phyloP scores from a whole-genome alignment of 768 basidiomycete species.

The Amanita exitialis region DNA sequence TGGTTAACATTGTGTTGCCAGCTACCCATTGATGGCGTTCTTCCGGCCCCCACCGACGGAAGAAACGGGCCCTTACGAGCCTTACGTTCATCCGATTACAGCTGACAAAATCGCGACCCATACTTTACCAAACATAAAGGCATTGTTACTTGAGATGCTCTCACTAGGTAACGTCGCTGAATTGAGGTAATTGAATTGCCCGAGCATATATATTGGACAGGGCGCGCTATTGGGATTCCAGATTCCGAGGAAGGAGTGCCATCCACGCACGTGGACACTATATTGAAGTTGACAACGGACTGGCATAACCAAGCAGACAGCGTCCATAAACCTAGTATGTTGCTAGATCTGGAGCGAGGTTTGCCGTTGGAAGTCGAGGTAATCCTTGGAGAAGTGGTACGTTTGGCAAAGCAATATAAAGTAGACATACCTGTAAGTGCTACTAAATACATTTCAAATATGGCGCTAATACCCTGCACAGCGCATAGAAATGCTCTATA shows the following conservation, averaged over 20 bases:
- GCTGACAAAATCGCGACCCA: slow-evolving; percentile 29
- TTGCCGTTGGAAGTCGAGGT: slow-evolving; percentile 60
- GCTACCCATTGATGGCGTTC: slow-evolving; percentile 37
- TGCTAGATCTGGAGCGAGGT: slow-evolving; percentile 43
- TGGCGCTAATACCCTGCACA: slow-evolving; percentile 12
- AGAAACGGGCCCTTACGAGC: slow-evolving; percentile 22
- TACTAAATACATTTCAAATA: neutral
- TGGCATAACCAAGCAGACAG: slow-evolving; percentile 32
- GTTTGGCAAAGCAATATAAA: slow-evolving; percentile 33
- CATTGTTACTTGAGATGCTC: slow-evolving; percentile 35
- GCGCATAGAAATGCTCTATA: slow-evolving; percentile 58
- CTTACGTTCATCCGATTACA: slow-evolving; percentile 30
- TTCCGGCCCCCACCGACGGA: slow-evolving; percentile 37
- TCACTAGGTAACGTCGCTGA: slow-evolving; percentile 22
- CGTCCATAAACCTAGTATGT: slow-evolving; percentile 49
- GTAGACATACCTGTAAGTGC: slow-evolving; percentile 42
- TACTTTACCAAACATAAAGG: slow-evolving; percentile 37
- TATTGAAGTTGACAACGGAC: slow-evolving; percentile 26
- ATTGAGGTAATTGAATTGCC: neutral
- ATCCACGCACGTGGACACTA: slow-evolving; percentile 26
- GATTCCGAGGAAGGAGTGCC: slow-evolving; percentile 37
- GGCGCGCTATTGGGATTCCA: slow-evolving; percentile 36
- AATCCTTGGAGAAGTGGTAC: slow-evolving; percentile 51
- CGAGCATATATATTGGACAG: slow-evolving; percentile 13
- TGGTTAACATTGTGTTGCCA: slow-evolving; percentile 7